Evolutionary conservation across 257 asterid genomes (phyloP).

Genomic region (Cinchona pubescens): DNA sequence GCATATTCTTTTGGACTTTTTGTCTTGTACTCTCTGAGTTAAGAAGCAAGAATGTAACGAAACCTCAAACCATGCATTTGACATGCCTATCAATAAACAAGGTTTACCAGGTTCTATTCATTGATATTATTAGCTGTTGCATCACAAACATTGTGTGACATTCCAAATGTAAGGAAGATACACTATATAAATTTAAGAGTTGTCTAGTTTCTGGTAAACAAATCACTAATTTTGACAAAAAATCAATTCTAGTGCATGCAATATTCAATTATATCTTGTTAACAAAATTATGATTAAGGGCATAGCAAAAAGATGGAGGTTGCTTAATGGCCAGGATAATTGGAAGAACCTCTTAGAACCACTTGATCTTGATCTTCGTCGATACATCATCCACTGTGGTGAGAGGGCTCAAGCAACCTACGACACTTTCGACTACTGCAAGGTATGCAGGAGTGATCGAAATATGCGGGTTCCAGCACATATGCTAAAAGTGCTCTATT

Average conservation of each 20-base stretch:
- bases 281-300: too few relatives aligned
- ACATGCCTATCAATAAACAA: background rate
- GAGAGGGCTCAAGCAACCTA: constrained; percentile 69
- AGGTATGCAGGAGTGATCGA: constrained; percentile 55
- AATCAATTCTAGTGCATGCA: too few relatives aligned
- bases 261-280: too few relatives aligned
- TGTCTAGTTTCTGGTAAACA: too few relatives aligned
- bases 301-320: constrained; percentile 59
- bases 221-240: too few relatives aligned
- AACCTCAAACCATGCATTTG: constrained; percentile 10
- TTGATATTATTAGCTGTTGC: background rate
- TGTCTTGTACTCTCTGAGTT: too few relatives aligned
- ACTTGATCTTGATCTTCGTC: constrained; percentile 65
- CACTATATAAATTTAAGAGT: too few relatives aligned
- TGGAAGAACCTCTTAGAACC: constrained; percentile 79
- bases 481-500: constrained; percentile 44
- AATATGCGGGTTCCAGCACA: constrained; percentile 63
- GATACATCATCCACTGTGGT: constrained; percentile 65
- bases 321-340: constrained; percentile 52
- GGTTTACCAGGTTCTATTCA: background rate
- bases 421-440: constrained; percentile 66
- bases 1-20: background rate
- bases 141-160: constrained; percentile 1
- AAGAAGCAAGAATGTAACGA: background rate
- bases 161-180: background rate